Conservation (phyloP, 2,329 filamentous ascomycete species). For the Colletotrichum shisoi region DNA sequence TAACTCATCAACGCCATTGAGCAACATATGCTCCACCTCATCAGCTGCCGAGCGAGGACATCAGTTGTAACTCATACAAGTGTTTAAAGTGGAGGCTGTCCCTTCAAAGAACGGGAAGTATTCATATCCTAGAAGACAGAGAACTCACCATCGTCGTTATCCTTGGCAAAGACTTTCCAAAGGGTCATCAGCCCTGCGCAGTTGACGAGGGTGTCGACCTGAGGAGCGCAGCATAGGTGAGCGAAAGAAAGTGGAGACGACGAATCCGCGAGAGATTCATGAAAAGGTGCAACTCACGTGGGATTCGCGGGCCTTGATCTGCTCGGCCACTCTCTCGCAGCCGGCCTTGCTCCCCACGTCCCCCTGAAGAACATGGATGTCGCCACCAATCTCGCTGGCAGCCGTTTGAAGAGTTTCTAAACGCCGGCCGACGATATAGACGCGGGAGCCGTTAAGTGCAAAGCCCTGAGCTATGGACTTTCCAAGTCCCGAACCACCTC, state of each 20-base stretch:
- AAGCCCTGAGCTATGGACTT: slow-evolving; percentile 55
- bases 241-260: background rate
- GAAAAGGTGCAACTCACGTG: slow-evolving; percentile 33
- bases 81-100: background rate
- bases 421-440: slow-evolving; percentile 56
- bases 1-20: slow-evolving; percentile 41
- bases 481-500: slow-evolving; percentile 56
- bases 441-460: slow-evolving; percentile 55
- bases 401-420: slow-evolving; percentile 53
- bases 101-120: background rate
- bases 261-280: background rate
- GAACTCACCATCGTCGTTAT: slow-evolving; percentile 39
- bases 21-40: slow-evolving; percentile 40
- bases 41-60: slow-evolving; percentile 28
- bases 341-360: slow-evolving; percentile 43
- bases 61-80: slow-evolving; percentile 3
- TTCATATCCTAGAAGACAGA: background rate
- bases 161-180: slow-evolving; percentile 39
- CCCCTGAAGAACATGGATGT: slow-evolving; percentile 43
- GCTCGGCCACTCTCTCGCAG: slow-evolving; percentile 42
- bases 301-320: slow-evolving; percentile 40
- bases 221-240: background rate
- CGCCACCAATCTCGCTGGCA: slow-evolving; percentile 41
- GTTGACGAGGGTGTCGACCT: slow-evolving; percentile 45
- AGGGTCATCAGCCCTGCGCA: slow-evolving; percentile 43